Percentiles rank a stretch among this genome's conserved stretches.
phyloP scores from a whole-genome alignment of 805 yeast genomes.

The Cyberlindnera misumaiensis region DNA sequence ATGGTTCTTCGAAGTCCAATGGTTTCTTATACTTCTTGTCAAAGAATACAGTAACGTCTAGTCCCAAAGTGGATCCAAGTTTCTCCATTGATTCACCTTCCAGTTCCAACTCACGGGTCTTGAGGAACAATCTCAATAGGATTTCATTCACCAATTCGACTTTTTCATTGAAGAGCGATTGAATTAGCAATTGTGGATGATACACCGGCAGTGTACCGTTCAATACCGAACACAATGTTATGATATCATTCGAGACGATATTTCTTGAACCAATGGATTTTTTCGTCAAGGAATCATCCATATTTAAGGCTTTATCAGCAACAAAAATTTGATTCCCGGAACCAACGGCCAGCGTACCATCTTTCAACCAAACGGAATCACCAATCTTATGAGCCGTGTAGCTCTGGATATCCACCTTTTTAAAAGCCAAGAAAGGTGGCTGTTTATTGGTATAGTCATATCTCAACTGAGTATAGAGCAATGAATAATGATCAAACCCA shows the following conservation, averaged over 20 bases:
- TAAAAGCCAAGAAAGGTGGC: conserved; percentile 73
- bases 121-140: conserved; percentile 44
- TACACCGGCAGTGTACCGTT: conserved; percentile 88
- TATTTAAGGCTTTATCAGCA: conserved; percentile 63
- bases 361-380: conserved; percentile 80
- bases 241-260: conserved; percentile 46
- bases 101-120: conserved; percentile 48
- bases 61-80: conserved; percentile 25
- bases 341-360: conserved; percentile 76
- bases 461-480: conserved; percentile 73
- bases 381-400: conserved; percentile 80
- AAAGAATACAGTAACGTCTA: conserved; percentile 25
- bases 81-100: conserved; percentile 20
- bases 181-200: conserved; percentile 85
- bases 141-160: conserved; percentile 48
- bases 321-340: conserved; percentile 86
- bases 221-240: conserved; percentile 65
- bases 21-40: conserved; percentile 1
- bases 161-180: conserved; percentile 60
- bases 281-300: conserved; percentile 43
- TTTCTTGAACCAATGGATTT: conserved; percentile 53
- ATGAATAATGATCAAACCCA: conserved; percentile 60
- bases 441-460: conserved; percentile 81
- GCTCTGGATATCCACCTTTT: conserved; percentile 59
- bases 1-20: conserved; percentile 29